Evolutionary conservation across 352 stramenopile species (phyloP).

Genomic region (Paralagenidium karlingii): DNA sequence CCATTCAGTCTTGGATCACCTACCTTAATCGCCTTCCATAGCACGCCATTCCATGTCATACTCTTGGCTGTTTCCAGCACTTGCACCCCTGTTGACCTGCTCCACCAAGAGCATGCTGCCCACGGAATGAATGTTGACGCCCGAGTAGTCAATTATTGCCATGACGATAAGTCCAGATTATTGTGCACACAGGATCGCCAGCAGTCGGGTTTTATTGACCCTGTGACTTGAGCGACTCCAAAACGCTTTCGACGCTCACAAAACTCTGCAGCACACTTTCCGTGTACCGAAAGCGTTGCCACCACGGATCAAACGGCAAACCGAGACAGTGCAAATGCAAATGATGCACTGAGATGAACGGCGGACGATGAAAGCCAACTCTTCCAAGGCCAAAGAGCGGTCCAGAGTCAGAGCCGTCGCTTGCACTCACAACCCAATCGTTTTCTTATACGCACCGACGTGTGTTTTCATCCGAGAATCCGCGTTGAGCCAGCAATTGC

Average conservation of each 20-base stretch:
- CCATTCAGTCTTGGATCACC: no score
- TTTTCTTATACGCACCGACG: not conserved
- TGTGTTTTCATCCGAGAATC: constrained; percentile 13
- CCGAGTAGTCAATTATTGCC: no score
- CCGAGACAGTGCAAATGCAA: constrained; percentile 64
- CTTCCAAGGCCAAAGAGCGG: constrained; percentile 13
- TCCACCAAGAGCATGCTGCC: no score
- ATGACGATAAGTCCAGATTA: no score
- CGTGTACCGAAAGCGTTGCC: constrained; percentile 49
- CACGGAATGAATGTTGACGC: no score
- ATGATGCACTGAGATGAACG: constrained; percentile 58
- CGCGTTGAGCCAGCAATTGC: constrained; percentile 26
- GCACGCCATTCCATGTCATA: no score
- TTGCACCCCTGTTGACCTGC: no score
- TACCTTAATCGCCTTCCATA: no score
- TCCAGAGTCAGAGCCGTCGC: not conserved
- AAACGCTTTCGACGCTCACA: constrained; percentile 29
- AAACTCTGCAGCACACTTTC: constrained; percentile 42
- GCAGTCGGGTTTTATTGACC: no score
- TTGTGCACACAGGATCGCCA: no score
- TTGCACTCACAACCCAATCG: constrained; percentile 16
- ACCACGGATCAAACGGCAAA: constrained; percentile 37
- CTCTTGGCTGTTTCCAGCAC: no score
- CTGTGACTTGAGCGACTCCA: constrained; percentile 21
- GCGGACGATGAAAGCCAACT: constrained; percentile 56